Base-by-base conservation (phyloP, 2,329 filamentous ascomycete genomes). In the Aureobasidium uvarum region DNA sequence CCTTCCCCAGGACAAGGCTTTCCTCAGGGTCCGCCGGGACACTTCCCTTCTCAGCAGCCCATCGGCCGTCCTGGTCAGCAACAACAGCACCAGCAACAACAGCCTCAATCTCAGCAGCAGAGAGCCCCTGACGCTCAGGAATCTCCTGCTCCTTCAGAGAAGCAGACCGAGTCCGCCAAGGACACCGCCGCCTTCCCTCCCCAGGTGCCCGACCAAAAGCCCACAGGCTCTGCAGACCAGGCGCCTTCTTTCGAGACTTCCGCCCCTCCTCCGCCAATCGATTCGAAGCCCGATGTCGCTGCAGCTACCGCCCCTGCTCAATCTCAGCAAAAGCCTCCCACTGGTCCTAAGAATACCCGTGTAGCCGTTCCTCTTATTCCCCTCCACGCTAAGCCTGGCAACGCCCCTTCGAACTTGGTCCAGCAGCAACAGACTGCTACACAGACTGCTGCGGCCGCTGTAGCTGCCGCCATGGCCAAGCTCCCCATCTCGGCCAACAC, bases 381-480 rank as follows among this genome's bases (percentile, higher is more conserved):
- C 51, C 74, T 82, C 25, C 72, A 75, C 60, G 71, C 74, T 10
- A 77, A 75, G 41, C 72, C 77, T 10, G 71, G 74, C 16, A 69
- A 74, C 2, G 75, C 74, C 72, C 78, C 78, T 13, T 31, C 11
- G n/a, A 46, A 50, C 41, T 18, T 41, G 20, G 41, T 43, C 28
- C 79, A 10, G 74, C 79, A 52, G 79, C 75, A 62, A 11, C 83
- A 85, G 68, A 88, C 89, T 76, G 89, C 89, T 1, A 92, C 90
- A 0, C 86, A 89, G 73, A 86, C 88, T 45, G 90, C 90, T 1
- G 88, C 87, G 71, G 89, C 89, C 36, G 90, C 90, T 10, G 90
- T 92, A n/a, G 89, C 89, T 62, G 85, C 89, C 46, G 90, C 90
- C 1, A 92, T 92, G 88, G 88, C 89, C 1, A 89, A 90, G 72